Evolutionary conservation across 202 grass and related monocot species (phyloP), one percentile per base, ranked within the genome.

Genomic region (Sporobolus alterniflorus): DNA sequence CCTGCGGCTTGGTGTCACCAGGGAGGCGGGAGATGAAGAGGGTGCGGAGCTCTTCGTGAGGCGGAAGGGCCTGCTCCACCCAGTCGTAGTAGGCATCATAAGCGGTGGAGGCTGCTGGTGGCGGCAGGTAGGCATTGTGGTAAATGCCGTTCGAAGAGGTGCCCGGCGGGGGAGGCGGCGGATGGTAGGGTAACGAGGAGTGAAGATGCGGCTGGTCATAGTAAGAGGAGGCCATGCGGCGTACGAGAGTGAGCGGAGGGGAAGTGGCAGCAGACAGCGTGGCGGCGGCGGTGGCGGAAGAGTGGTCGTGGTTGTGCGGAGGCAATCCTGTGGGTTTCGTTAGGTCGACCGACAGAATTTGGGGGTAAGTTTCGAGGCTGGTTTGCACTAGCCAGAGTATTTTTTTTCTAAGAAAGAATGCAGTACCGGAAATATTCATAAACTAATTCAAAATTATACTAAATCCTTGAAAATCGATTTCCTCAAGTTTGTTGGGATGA

Each of bases 1-100:
- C 94, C 56, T 91, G 91, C 31, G 94, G 46, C 78, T 90, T 89
- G n/a, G 10, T 24, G 10, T 59, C 55, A 11, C 55, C 55, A 24
- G 55, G 94, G 57, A 97, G 84, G 17, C 94, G 89, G 7, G 91
- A 89, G 51, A 97, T 46, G 57, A 97, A 97, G 77, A 97, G 86
- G n/a, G 94, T 93, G 36, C 91, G 86, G 39, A 97, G 82, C 90
- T 93, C 88, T 76, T 91, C 84, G 44, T 83, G 81, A 25, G 69
- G 42, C 28, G 86, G 73, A 17, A 73, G 85, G 59, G 79, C 64
- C 64, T 56, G 76, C 48, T 86, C 60, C 25, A 55, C 79, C 22
- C 80, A 83, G 60, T 90, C 78, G 80, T 91, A 89, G 67, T 80
- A 95, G 82, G 76, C 64, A 30, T 48, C 57, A 25, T 88, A 85